A percentile compares a stretch with the other conserved stretches of the same genome.
Evolutionary conservation across 768 basidiomycete genomes (phyloP).

Genomic region (Leccinum truebloodii): DNA sequence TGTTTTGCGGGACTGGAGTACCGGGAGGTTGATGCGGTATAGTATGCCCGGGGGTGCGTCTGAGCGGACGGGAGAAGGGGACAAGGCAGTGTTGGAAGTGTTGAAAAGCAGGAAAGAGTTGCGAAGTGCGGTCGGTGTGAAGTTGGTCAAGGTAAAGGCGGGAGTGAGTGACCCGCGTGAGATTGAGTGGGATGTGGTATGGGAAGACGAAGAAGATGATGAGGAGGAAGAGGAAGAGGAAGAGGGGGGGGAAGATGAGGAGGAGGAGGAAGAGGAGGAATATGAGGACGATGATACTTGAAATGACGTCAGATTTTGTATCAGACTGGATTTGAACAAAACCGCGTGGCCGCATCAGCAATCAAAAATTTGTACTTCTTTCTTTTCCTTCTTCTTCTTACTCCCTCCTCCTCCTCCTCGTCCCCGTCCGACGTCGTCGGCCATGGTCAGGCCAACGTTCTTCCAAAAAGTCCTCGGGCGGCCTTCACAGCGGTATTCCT

Average conservation of each 20-base stretch:
- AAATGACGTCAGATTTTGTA: conserved; percentile 26
- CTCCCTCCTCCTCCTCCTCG: conserved; percentile 2
- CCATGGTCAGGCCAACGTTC: conserved; percentile 57
- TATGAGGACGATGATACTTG: neutral
- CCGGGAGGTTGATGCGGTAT: conserved; percentile 72
- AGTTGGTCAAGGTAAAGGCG: conserved; percentile 55
- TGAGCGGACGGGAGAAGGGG: conserved; percentile 31
- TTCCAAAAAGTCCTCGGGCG: conserved; percentile 60
- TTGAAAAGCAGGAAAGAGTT: conserved; percentile 65
- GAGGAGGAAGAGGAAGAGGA: conserved; percentile 6
- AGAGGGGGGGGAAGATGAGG: conserved; percentile 9
- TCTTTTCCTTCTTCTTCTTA: neutral
- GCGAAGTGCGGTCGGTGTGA: conserved; percentile 49
- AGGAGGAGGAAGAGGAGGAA: too few relatives aligned
- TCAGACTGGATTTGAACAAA: conserved; percentile 24
- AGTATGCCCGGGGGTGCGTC: conserved; percentile 48
- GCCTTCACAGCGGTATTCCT: conserved; percentile 62
- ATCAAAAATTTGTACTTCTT: conserved; percentile 1
- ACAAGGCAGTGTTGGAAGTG: conserved; percentile 50
- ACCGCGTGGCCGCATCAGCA: conserved; percentile 19
- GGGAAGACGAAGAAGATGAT: conserved; percentile 40
- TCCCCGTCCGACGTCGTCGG: conserved; percentile 10
- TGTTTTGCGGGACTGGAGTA: conserved; percentile 84
- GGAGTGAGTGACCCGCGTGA: conserved; percentile 43
- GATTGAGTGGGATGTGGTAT: conserved; percentile 40